Evolutionary conservation across 345 rosid genomes (phyloP), one percentile per base, ranked within the genome.

Genomic region (thale cress (Arabidopsis thaliana)): DNA sequence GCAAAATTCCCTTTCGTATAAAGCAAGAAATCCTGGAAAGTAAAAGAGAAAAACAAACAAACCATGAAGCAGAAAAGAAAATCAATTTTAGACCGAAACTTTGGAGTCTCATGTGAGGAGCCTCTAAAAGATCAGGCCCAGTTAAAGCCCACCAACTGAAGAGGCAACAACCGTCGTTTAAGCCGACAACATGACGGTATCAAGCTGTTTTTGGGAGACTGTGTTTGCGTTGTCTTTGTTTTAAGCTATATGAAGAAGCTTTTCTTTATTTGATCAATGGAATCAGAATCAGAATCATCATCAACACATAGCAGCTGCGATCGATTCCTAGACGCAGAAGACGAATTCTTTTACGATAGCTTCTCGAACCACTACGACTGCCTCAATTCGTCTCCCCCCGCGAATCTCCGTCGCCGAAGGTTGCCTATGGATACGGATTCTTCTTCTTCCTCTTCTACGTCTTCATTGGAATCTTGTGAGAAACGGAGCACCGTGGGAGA

Each of bases 271-370:
- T 38, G 14, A 45, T 57, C 44, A 71, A 72, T 78, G 77, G 81
- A 72, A 16, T 16, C 20, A 40, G 30, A 28, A 2, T 72, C 73
- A 24, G 56, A 44, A 42, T 32, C 13, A 41, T 38, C 42, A 51
- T 48, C 78, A 25, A 37, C 37, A 38, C 3, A 2, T 36, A 72
- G 45, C 9, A 40, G 8, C 58, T 36, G 4, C 30, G 70, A 73
- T 33, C 59, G 11, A 28, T 88, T 93, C 73, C 23, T 71, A 60
- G 94, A 87, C 60, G 89, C 93, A 11, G 57, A 64, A 44, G 91
- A 85, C 33, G 87, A 83, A 49, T 80, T 80, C 1, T 81, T 79
- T 46, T 36, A 75, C 74, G 89, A 85, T 62, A 78, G 82, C 82
- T 53, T 42, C 14, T 14, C 59, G 32, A 40, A 34, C 40, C 67